Evolutionary conservation across 73 alveolate genomes (phyloP).

Genomic region (Stentor coeruleus): DNA sequence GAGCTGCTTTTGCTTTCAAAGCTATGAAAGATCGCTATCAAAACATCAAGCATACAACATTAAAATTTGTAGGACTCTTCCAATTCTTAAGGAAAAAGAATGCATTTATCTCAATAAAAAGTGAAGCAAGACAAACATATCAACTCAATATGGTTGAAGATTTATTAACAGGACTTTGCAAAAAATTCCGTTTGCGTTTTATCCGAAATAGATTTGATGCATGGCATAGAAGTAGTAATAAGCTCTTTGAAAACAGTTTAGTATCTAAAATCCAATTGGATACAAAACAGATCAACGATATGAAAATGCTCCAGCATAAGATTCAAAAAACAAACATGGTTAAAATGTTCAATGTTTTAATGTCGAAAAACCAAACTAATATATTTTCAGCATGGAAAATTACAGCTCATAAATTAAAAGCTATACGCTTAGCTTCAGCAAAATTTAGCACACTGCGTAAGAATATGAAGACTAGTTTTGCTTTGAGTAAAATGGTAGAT

Average conservation of each 20-base stretch:
- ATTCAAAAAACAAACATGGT: not conserved
- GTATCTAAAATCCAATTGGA: not conserved
- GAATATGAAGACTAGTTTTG: not conserved
- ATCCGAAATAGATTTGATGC: not conserved
- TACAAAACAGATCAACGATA: not conserved
- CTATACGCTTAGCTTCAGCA: not conserved
- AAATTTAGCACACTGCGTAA: not conserved
- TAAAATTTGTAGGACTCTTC: not conserved
- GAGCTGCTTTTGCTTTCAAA: constrained; percentile 20
- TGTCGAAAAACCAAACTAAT: not conserved
- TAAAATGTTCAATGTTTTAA: not conserved
- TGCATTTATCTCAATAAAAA: not conserved
- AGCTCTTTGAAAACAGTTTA: not conserved
- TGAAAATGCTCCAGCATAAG: not conserved
- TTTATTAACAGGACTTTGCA: not conserved
- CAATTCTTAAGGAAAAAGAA: not conserved
- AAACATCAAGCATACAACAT: not conserved
- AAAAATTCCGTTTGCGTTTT: not conserved
- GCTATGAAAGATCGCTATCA: constrained; percentile 11
- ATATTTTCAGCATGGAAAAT: not conserved
- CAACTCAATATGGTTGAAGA: not conserved
- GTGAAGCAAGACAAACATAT: not conserved
- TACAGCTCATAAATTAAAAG: not conserved
- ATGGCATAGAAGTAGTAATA: not conserved
- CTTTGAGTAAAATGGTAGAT: not conserved